Conservation (phyloP, 2,329 filamentous ascomycete genomes). For the Nigrospora sphaerica region DNA sequence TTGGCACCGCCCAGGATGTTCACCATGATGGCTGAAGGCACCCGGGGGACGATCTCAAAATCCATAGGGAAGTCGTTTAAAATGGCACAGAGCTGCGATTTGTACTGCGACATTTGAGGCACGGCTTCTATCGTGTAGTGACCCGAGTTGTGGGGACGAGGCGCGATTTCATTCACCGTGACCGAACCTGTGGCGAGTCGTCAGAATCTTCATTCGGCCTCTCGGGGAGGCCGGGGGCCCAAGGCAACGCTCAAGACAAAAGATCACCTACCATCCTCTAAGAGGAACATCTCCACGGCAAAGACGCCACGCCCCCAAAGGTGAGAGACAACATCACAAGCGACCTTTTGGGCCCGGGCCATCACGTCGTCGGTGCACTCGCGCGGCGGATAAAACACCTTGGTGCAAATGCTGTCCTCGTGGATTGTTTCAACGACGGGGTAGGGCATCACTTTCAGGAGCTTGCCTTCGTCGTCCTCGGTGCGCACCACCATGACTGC, state of each 20-base stretch:
- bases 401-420: conserved; percentile 90
- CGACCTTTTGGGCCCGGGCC: conserved; percentile 65
- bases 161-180: conserved; percentile 64
- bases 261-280: conserved; percentile 51
- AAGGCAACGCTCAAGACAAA: not conserved
- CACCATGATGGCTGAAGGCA: conserved; percentile 64
- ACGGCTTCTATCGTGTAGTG: conserved; percentile 95
- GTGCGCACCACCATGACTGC: conserved; percentile 94
- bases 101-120: conserved; percentile 80
- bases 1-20: conserved; percentile 70
- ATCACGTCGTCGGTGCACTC: conserved; percentile 55
- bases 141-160: conserved; percentile 70
- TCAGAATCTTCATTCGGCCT: no score
- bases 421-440: conserved; percentile 92
- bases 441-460: conserved; percentile 58
- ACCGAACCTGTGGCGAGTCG: conserved; percentile 39
- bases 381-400: conserved; percentile 80
- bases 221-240: not conserved
- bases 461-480: conserved; percentile 52
- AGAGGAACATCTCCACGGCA: conserved; percentile 92
- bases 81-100: conserved; percentile 81
- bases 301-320: conserved; percentile 90
- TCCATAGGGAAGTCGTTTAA: conserved; percentile 56
- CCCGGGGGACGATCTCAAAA: conserved; percentile 49
- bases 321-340: conserved; percentile 68